phyloP scores from a whole-genome alignment of 768 basidiomycete genomes.

The Pisolithus orientalis region DNA sequence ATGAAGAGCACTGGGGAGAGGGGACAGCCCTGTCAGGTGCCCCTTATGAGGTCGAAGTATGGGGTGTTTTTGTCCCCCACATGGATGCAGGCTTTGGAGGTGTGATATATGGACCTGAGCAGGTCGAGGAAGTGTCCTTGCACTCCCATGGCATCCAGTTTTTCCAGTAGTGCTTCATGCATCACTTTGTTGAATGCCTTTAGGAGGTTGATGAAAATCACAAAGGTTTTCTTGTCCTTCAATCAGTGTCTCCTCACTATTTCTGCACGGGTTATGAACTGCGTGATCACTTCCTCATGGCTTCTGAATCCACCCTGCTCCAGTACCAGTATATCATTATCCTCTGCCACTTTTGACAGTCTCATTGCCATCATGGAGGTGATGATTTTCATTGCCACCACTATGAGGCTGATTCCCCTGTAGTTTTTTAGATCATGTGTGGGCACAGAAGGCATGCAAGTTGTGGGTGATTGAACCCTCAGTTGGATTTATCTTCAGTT shows the following conservation, averaged over 20 bases:
- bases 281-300: conserved; percentile 6
- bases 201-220: conserved; percentile 7
- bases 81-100: neutral
- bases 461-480: neutral
- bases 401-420: too few relatives aligned
- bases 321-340: neutral
- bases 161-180: conserved; percentile 6
- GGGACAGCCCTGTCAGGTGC: neutral
- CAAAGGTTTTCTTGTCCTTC: neutral
- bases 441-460: neutral
- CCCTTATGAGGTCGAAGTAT: neutral
- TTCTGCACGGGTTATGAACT: conserved; percentile 7
- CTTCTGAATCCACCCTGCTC: conserved; percentile 9
- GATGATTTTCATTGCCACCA: too few relatives aligned
- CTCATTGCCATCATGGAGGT: too few relatives aligned
- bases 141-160: conserved; percentile 2
- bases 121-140: neutral
- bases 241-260: conserved; percentile 3
- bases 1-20: neutral
- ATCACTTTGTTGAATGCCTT: conserved; percentile 8
- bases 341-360: neutral
- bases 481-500: neutral
- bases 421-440: neutral
- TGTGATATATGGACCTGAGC: neutral
- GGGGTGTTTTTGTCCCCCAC: neutral